Percentiles rank a stretch among this genome's conserved stretches.
phyloP scores from a whole-genome alignment of 495 filamentous ascomycete species.

The Emericellopsis terricola region DNA sequence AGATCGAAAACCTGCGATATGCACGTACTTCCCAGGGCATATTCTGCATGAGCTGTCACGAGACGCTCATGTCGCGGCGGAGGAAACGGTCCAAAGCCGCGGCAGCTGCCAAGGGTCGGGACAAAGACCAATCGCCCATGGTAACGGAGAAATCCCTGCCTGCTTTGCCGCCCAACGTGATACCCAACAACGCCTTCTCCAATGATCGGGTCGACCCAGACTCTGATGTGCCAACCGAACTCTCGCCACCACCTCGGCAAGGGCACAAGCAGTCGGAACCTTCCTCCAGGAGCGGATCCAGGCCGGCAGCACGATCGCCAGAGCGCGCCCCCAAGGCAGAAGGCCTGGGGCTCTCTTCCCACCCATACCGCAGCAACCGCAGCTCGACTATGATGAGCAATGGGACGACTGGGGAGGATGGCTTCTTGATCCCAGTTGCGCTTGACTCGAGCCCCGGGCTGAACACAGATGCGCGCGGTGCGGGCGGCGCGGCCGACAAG shows the following conservation, averaged over 20 bases:
- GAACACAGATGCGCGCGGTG: constrained; percentile 36
- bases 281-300: constrained; percentile 29
- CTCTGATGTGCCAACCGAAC: constrained; percentile 56
- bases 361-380: constrained; percentile 52
- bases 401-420: constrained; percentile 49
- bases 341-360: constrained; percentile 4
- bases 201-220: constrained; percentile 57
- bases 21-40: constrained; percentile 95
- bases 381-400: constrained; percentile 48
- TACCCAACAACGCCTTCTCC: constrained; percentile 38
- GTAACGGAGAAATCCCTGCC: constrained; percentile 88
- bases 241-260: constrained; percentile 44
- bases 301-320: constrained; percentile 24
- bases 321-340: constrained; percentile 47
- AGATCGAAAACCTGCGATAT: constrained; percentile 97
- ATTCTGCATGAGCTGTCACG: constrained; percentile 99
- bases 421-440: constrained; percentile 80
- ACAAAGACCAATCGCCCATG: constrained; percentile 41
- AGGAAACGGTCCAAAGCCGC: constrained; percentile 69
- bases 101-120: constrained; percentile 38
- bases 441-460: constrained; percentile 65
- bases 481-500: constrained; percentile 17
- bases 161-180: constrained; percentile 65
- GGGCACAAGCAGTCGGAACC: constrained; percentile 27
- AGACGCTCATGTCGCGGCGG: constrained; percentile 90